phyloP scores from a whole-genome alignment of 306 rosid species.

The Vachellia collinsii region DNA sequence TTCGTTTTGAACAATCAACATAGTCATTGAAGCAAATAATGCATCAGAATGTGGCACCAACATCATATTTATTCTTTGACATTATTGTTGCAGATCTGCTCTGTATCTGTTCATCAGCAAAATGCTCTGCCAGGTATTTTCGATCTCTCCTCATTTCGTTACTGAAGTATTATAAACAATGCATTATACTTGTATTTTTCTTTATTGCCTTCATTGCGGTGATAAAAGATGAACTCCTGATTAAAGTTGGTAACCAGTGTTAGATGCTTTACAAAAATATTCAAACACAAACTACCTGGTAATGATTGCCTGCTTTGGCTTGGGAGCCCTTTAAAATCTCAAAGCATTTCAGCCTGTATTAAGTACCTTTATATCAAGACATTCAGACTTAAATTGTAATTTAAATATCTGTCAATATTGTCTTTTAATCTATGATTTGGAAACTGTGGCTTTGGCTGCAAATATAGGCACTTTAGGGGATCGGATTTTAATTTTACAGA shows the following conservation, averaged over 20 bases:
- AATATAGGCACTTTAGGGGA: slow-evolving; percentile 1
- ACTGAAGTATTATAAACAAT: slow-evolving; percentile 2
- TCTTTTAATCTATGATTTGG: slow-evolving; percentile 4
- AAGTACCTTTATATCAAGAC: neutral
- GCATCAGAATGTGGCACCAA: neutral
- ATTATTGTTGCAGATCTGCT: slow-evolving; percentile 58
- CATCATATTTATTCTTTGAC: slow-evolving; percentile 29
- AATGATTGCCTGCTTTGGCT: slow-evolving; percentile 15
- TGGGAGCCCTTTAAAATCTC: slow-evolving; percentile 17
- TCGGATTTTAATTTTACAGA: neutral
- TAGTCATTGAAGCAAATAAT: neutral
- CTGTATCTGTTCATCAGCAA: slow-evolving; percentile 55
- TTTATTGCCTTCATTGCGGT: slow-evolving; percentile 1
- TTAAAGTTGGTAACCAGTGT: neutral
- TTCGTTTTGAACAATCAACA: neutral
- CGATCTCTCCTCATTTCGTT: slow-evolving; percentile 30
- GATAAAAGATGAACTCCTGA: slow-evolving; percentile 9
- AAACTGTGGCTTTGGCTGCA: slow-evolving; percentile 7
- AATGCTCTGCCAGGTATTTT: slow-evolving; percentile 54
- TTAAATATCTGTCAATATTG: neutral
- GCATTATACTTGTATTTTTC: neutral
- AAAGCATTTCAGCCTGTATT: neutral
- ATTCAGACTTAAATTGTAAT: neutral
- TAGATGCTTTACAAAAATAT: slow-evolving; percentile 6
- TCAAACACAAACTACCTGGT: neutral